These are phyloP conservation scores for Azolla pinnata DNA, from an alignment of 75 land plant species.

Conservation along the genomic window DNA sequence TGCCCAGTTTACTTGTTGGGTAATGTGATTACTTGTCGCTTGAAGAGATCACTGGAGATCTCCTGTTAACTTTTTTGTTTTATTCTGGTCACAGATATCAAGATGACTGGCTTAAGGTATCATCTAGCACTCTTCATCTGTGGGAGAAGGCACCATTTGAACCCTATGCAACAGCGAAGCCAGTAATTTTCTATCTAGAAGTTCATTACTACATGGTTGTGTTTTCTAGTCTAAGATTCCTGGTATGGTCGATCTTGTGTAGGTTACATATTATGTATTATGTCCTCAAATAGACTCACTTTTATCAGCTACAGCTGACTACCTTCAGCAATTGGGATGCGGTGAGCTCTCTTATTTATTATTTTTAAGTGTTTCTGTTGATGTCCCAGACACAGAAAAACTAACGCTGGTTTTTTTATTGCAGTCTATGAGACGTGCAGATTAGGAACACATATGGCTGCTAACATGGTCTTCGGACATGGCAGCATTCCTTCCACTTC, in stretches of 20 bases:
- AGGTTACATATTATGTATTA: constrained; percentile 72
- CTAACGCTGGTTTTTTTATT: not conserved
- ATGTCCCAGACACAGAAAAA: not conserved
- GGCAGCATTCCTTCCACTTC: constrained; percentile 24
- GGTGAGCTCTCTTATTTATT: constrained; percentile 34
- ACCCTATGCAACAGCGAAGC: constrained; percentile 87
- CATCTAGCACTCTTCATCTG: constrained; percentile 53
- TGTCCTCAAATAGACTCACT: constrained; percentile 83
- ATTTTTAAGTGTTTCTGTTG: not conserved
- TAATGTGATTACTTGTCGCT: constrained; percentile 20
- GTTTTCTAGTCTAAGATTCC: not conserved
- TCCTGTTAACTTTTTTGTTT: constrained; percentile 3
- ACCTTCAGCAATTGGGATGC: constrained; percentile 83
- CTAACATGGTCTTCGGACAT: constrained; percentile 34
- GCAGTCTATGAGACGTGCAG: constrained; percentile 93
- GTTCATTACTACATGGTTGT: not conserved
- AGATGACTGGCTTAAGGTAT: constrained; percentile 95
- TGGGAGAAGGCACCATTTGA: constrained; percentile 99
- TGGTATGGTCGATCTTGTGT: not conserved
- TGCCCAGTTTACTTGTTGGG: constrained; percentile 94
- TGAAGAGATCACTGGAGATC: not conserved
- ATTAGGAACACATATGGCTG: constrained; percentile 70
- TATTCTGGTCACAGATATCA: constrained; percentile 61
- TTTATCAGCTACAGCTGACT: constrained; percentile 69
- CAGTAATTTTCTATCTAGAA: constrained; percentile 37